phyloP scores from a whole-genome alignment of 345 rosid species.

The Kernera saxatilis region DNA sequence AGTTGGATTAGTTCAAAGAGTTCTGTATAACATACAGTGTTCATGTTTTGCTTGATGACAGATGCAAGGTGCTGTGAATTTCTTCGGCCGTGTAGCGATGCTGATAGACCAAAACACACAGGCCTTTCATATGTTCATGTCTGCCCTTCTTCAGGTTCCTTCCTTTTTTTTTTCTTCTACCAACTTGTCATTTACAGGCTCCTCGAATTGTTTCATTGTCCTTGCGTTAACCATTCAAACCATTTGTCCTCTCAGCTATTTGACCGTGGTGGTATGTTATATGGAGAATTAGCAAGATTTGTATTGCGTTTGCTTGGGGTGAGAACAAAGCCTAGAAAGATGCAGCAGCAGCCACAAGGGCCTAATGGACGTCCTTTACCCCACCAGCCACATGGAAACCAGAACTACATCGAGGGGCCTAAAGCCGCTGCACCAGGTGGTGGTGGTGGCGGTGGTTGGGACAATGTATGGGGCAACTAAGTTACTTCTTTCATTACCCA shows the following conservation, averaged over 20 bases:
- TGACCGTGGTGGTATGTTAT: slow-evolving; percentile 79
- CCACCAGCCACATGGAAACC: slow-evolving; percentile 54
- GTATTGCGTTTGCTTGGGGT: slow-evolving; percentile 80
- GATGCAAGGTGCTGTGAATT: slow-evolving; percentile 86
- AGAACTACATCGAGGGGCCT: slow-evolving; percentile 67
- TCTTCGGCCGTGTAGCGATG: slow-evolving; percentile 73
- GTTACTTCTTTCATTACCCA: background rate
- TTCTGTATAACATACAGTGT: background rate
- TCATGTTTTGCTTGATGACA: slow-evolving; percentile 30
- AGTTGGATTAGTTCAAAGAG: background rate
- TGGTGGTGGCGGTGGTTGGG: slow-evolving; percentile 66
- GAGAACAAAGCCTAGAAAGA: slow-evolving; percentile 60
- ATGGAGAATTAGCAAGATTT: slow-evolving; percentile 95
- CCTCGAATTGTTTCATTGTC: background rate
- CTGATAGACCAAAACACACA: slow-evolving; percentile 86
- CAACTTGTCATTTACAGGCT: background rate
- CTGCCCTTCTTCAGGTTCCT: slow-evolving; percentile 87
- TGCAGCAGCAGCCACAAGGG: slow-evolving; percentile 60
- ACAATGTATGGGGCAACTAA: slow-evolving; percentile 78
- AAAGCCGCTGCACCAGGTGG: slow-evolving; percentile 51
- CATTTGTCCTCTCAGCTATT: slow-evolving; percentile 62
- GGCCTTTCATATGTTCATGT: slow-evolving; percentile 87
- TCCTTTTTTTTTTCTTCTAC: slow-evolving; percentile 16
- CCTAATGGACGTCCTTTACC: slow-evolving; percentile 52
- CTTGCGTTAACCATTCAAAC: background rate